Evolutionary conservation across 768 basidiomycete species (phyloP).

Genomic region (Psilocybe cubensis): DNA sequence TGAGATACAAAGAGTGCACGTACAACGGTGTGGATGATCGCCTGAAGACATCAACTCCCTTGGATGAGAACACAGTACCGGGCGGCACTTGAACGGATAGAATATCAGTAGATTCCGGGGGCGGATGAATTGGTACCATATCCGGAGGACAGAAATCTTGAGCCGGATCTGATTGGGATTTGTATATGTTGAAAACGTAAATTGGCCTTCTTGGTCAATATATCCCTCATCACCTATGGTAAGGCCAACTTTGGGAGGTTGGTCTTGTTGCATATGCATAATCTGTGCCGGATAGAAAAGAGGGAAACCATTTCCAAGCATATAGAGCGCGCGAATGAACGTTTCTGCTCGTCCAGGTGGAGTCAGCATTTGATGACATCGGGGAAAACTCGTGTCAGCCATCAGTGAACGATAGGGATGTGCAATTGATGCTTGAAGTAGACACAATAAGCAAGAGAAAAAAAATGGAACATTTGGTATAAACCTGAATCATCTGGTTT

Average conservation of each 20-base stretch:
- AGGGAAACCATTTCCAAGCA: too few relatives aligned
- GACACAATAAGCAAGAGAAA: not conserved
- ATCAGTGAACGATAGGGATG: not conserved
- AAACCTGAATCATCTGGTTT: too few relatives aligned
- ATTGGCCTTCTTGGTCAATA: conserved; percentile 1
- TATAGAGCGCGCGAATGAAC: too few relatives aligned
- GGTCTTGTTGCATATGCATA: too few relatives aligned
- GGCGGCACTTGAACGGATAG: not conserved
- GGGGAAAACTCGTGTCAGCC: not conserved
- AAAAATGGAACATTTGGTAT: too few relatives aligned
- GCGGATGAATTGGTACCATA: not conserved
- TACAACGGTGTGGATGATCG: not conserved
- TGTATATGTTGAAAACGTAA: not conserved
- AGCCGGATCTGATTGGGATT: not conserved
- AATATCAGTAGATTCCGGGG: not conserved
- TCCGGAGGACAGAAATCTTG: not conserved
- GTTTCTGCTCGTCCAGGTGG: not conserved
- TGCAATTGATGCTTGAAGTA: not conserved
- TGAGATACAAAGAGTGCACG: not conserved
- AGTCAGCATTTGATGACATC: not conserved
- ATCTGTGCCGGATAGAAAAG: too few relatives aligned
- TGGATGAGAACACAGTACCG: not conserved
- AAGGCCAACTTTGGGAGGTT: too few relatives aligned
- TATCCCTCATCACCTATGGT: not conserved
- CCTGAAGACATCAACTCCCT: not conserved